phyloP scores from a whole-genome alignment of 257 asterid genomes.

The Capsicum baccatum region DNA sequence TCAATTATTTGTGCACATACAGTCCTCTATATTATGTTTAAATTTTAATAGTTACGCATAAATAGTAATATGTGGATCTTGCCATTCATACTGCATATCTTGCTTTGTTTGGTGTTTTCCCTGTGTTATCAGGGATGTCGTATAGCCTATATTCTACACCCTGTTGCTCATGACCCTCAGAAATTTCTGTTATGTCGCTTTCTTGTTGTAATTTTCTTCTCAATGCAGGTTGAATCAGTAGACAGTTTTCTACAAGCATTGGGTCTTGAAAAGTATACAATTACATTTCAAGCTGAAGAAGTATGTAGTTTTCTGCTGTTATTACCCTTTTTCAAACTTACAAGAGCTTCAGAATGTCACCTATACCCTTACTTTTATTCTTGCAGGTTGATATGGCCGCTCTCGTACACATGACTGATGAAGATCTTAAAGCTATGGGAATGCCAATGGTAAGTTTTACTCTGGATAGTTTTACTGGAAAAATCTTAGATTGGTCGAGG shows the following conservation, averaged over 20 bases:
- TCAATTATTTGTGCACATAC: neutral
- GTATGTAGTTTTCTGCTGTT: conserved; percentile 44
- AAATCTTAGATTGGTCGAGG: too few relatives aligned
- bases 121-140: neutral
- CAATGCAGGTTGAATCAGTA: conserved; percentile 73
- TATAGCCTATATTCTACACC: neutral
- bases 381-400: conserved; percentile 94
- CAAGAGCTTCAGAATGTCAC: conserved; percentile 14
- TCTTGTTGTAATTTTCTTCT: neutral
- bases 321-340: too few relatives aligned
- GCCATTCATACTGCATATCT: neutral
- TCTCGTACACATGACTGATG: conserved; percentile 91
- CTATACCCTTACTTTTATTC: conserved; percentile 3
- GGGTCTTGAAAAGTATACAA: conserved; percentile 82
- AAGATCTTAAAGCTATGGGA: conserved; percentile 94
- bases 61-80: neutral
- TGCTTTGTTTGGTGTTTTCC: neutral
- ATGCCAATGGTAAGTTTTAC: conserved; percentile 74
- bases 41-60: neutral
- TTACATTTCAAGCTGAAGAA: conserved; percentile 96
- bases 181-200: neutral
- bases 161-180: too few relatives aligned
- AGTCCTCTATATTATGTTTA: neutral
- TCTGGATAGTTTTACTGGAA: too few relatives aligned
- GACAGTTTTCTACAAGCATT: conserved; percentile 77